phyloP scores from a whole-genome alignment of 139 green algal genomes.

The Protoeuglena noctilucae region DNA sequence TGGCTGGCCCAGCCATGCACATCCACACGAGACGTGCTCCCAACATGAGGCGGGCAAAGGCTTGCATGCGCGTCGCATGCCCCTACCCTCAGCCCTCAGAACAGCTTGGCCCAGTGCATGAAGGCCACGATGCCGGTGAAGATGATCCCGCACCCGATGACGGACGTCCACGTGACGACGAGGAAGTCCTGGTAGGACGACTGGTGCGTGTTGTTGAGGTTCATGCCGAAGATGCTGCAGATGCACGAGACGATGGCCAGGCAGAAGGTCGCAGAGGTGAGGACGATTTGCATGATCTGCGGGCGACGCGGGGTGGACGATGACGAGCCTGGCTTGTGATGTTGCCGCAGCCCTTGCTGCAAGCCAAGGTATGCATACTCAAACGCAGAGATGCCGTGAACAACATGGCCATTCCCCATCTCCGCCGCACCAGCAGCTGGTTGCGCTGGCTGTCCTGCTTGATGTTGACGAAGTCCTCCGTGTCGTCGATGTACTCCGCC shows the following conservation, averaged over 20 bases:
- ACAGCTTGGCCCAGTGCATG: not conserved
- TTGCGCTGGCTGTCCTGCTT: not conserved
- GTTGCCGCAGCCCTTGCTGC: no score
- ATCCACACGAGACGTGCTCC: no score
- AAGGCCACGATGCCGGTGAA: not conserved
- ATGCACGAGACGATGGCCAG: constrained; percentile 53
- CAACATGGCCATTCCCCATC: no score
- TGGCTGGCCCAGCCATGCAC: no score
- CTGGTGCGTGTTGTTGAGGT: constrained; percentile 41
- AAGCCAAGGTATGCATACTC: no score
- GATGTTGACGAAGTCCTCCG: not conserved
- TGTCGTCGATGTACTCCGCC: not conserved
- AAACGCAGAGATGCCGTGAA: no score
- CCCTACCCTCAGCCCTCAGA: not conserved
- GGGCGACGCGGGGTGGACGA: no score
- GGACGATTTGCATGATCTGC: constrained; percentile 73
- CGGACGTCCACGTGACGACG: constrained; percentile 6
- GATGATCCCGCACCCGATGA: constrained; percentile 1
- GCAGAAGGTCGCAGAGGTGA: constrained; percentile 59
- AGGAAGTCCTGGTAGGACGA: constrained; percentile 20
- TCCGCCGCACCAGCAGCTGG: no score
- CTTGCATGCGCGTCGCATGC: no score
- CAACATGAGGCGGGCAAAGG: no score
- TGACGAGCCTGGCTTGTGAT: no score
- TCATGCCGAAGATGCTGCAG: constrained; percentile 86